phyloP scores from a whole-genome alignment of 1,284 basidiomycete genomes.

The Apiotrichum porosum region DNA sequence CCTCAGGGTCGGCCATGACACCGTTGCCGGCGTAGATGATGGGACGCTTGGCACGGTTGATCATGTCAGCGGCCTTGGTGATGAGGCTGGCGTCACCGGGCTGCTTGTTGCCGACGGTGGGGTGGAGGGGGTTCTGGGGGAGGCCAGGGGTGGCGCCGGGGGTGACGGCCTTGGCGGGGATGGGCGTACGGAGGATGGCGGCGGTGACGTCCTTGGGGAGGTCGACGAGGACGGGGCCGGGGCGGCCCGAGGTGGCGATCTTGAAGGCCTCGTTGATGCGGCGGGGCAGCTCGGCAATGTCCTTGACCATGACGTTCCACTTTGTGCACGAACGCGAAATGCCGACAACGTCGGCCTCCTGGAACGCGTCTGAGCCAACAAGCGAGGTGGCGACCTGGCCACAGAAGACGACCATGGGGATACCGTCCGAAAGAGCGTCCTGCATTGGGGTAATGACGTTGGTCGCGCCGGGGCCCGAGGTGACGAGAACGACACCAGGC shows the following conservation, averaged over 20 bases:
- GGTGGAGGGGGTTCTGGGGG: slow-evolving; percentile 58
- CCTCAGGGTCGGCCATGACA: slow-evolving; percentile 73
- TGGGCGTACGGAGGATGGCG: slow-evolving; percentile 74
- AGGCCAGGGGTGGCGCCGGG: slow-evolving; percentile 74
- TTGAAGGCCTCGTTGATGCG: slow-evolving; percentile 99
- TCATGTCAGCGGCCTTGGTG: slow-evolving; percentile 77
- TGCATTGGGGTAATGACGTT: slow-evolving; percentile 98
- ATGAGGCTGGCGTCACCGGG: slow-evolving; percentile 66
- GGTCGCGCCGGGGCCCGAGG: slow-evolving; percentile 94
- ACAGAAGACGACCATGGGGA: slow-evolving; percentile 91
- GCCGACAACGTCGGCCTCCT: slow-evolving; percentile 94
- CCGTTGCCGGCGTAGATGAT: slow-evolving; percentile 94
- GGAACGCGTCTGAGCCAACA: slow-evolving; percentile 96
- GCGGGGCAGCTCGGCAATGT: slow-evolving; percentile 87
- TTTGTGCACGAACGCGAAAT: slow-evolving; percentile 97
- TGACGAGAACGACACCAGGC: slow-evolving; percentile 95
- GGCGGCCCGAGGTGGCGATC: slow-evolving; percentile 93
- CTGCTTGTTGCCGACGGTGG: slow-evolving; percentile 58
- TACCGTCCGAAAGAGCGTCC: slow-evolving; percentile 90
- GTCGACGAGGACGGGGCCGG: slow-evolving; percentile 95
- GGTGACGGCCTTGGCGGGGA: slow-evolving; percentile 83
- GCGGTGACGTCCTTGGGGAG: slow-evolving; percentile 97
- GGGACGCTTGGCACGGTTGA: slow-evolving; percentile 86
- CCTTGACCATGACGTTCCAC: slow-evolving; percentile 99
- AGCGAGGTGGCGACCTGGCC: slow-evolving; percentile 98